Evolutionary conservation across 176 grass and related monocot species (phyloP).

Genomic region (Saccharum officinarum): DNA sequence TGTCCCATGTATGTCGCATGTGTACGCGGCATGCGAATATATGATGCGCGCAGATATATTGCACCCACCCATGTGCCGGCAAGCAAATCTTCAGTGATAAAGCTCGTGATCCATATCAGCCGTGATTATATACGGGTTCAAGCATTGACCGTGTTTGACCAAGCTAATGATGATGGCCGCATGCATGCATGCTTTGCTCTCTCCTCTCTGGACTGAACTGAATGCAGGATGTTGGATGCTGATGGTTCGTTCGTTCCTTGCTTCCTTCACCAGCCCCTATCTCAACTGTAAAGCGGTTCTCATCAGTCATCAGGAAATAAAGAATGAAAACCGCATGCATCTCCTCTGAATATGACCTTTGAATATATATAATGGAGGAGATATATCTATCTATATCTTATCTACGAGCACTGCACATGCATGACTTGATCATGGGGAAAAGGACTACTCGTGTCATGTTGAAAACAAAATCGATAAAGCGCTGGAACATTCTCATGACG

Average conservation of each 20-base stretch:
- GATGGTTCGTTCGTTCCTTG: not conserved
- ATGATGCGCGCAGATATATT: not conserved
- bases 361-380: not conserved
- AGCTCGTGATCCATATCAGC: not conserved
- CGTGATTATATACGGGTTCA: not conserved
- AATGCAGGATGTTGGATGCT: no score
- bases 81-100: not conserved
- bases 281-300: not conserved
- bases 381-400: not conserved
- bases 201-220: no score
- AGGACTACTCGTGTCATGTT: not conserved
- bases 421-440: slow-evolving; percentile 31
- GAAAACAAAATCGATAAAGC: not conserved
- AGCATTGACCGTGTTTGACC: not conserved
- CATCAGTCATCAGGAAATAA: not conserved
- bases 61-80: not conserved
- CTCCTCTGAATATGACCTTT: slow-evolving; percentile 8
- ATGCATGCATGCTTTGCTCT: not conserved
- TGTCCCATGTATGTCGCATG: not conserved
- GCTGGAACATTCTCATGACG: slow-evolving; percentile 2
- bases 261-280: no score
- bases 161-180: not conserved
- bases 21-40: not conserved
- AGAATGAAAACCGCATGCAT: not conserved
- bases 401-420: not conserved